Conservation (phyloP, 2,329 filamentous ascomycete species). For the Salinomyces thailandicus region DNA sequence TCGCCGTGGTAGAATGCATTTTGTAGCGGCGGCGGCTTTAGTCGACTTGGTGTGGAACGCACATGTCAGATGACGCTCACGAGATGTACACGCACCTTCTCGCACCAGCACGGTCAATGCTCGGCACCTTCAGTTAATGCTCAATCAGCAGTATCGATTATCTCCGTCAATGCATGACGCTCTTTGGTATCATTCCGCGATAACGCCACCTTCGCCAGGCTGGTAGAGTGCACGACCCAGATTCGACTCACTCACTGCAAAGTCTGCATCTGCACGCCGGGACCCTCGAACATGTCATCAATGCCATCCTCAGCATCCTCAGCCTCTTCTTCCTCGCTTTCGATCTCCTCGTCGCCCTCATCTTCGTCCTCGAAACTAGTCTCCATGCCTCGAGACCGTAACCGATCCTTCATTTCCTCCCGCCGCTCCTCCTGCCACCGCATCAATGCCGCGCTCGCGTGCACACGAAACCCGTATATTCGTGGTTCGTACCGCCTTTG, state of each 20-base stretch:
- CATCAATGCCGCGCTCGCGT: slow-evolving; percentile 75
- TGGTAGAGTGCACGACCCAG: no score
- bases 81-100: not conserved
- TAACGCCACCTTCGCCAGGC: no score
- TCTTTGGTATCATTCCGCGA: no score
- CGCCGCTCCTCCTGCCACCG: slow-evolving; percentile 81
- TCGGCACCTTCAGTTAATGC: no score
- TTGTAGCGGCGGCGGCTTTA: not conserved
- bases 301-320: slow-evolving; percentile 48
- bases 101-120: no score
- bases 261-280: slow-evolving; percentile 7
- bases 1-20: not conserved
- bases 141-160: no score
- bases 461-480: slow-evolving; percentile 92
- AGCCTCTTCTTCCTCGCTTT: slow-evolving; percentile 48
- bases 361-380: slow-evolving; percentile 67
- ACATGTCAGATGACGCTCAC: slow-evolving; percentile 1
- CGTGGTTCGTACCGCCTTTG: slow-evolving; percentile 77
- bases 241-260: slow-evolving; percentile 10
- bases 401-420: slow-evolving; percentile 68
- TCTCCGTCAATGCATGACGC: no score
- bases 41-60: not conserved
- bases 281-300: slow-evolving; percentile 33
- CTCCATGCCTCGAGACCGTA: slow-evolving; percentile 60
- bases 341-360: slow-evolving; percentile 48